Percentiles rank a stretch among this genome's conserved stretches.
phyloP scores from a whole-genome alignment of 108 stramenopile species.

The Skeletonema potamos region DNA sequence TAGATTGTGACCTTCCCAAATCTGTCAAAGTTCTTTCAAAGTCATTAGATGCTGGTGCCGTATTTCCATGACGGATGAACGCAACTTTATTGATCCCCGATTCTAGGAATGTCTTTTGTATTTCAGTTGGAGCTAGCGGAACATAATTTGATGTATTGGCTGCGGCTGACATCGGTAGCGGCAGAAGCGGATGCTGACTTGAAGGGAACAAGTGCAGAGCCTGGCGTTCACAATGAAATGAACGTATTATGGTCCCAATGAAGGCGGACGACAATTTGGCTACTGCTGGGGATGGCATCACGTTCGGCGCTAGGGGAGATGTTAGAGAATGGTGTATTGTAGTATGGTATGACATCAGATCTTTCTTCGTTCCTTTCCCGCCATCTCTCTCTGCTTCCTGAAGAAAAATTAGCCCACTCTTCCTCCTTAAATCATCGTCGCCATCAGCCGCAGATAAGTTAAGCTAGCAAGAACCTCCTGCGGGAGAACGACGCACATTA shows the following conservation, averaged over 20 bases:
- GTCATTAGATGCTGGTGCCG: slow-evolving; percentile 32
- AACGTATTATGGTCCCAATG: background rate
- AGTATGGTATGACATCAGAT: too few relatives aligned
- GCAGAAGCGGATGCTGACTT: background rate
- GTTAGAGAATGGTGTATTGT: background rate
- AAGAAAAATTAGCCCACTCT: background rate
- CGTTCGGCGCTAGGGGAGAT: too few relatives aligned
- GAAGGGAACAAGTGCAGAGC: background rate
- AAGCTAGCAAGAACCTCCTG: too few relatives aligned
- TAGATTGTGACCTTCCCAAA: slow-evolving; percentile 37
- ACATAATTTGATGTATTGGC: background rate
- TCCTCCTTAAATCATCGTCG: too few relatives aligned
- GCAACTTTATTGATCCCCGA: slow-evolving; percentile 31
- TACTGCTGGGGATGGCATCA: background rate
- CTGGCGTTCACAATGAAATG: background rate
- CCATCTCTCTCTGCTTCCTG: background rate
- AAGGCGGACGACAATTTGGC: background rate
- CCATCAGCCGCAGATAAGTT: too few relatives aligned
- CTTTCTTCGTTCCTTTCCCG: background rate
- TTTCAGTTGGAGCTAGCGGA: background rate
- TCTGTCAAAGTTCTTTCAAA: slow-evolving; percentile 49
- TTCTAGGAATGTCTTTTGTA: background rate
- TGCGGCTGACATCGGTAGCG: background rate
- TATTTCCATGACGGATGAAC: slow-evolving; percentile 59
- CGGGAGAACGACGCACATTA: too few relatives aligned